Percentiles rank a stretch among this genome's conserved stretches.
Conservation (phyloP, 1,139 yeast species). For the Blastobotrys capitulatus region DNA sequence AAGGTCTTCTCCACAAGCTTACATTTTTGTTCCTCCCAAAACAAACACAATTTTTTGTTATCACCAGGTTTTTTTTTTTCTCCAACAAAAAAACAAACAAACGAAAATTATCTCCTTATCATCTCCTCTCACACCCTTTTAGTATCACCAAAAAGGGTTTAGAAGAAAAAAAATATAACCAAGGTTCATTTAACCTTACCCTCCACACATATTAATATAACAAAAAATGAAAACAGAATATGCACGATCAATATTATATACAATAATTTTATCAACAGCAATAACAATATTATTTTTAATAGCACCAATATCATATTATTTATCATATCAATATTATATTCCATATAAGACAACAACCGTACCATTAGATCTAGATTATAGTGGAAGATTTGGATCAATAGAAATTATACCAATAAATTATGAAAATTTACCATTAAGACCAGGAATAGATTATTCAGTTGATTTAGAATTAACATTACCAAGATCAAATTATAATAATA, state of each 20-base stretch:
- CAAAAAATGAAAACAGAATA: neutral
- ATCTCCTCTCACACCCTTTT: too few species aligned
- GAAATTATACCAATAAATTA: neutral
- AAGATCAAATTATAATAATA: constrained; percentile 26
- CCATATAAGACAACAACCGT: constrained; percentile 20
- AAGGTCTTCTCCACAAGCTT: too few species aligned
- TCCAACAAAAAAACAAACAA: too few species aligned
- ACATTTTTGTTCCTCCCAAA: too few species aligned
- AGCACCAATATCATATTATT: constrained; percentile 22
- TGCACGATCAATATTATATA: constrained; percentile 17
- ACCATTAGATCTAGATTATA: constrained; percentile 23
- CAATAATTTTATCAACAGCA: constrained; percentile 14
- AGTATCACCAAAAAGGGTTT: too few species aligned
- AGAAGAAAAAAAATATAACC: too few species aligned
- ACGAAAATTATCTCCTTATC: too few species aligned
- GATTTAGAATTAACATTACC: constrained; percentile 30
- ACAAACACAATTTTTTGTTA: too few species aligned
- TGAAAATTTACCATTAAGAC: neutral
- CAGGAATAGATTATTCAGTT: constrained; percentile 25
- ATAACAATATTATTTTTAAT: constrained; percentile 15
- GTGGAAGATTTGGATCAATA: constrained; percentile 6
- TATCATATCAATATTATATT: constrained; percentile 22
- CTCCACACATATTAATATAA: too few species aligned
- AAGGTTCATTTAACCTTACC: too few species aligned
- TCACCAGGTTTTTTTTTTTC: too few species aligned